Evolutionary conservation across 164 flowering plant genomes (phyloP), one percentile per base, ranked within the genome.

Genomic region (Echeveria elegans): DNA sequence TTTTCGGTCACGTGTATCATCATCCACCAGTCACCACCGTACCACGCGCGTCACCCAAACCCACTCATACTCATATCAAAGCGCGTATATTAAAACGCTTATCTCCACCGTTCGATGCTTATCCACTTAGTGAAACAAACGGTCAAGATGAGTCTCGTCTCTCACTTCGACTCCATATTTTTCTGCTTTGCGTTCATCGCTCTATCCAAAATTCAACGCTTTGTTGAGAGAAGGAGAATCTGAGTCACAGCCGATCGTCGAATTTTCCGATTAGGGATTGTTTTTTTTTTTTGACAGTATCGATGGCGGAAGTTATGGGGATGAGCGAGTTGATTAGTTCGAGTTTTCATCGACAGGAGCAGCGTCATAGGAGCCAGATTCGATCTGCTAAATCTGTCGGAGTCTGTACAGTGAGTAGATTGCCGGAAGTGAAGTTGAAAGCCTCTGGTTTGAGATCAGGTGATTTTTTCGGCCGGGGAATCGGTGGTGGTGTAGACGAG

Each of bases 221-320:
- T 50, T 34, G 3, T 7, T 3, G 47, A 10, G 53, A 47, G 21
- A 21, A 9, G 21, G 14, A 50, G 56, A 50, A 0, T 50, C 26
- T 50, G 26, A 21, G 28, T 12, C 56, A 10, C 1, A n/a, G n/a
- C n/a, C n/a, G n/a, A n/a, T n/a, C 56, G 56, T 50, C 11, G 56
- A 50, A 2, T 16, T 47, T 47, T 23, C 23, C 23, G 19, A 18
- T 47, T 19, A n/a, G 26, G 26, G 21, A 9, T 7, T n/a, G 3
- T 32, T 23, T 36, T n/a, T n/a, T n/a, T n/a, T n/a, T n/a, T n/a
- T n/a, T n/a, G n/a, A n/a, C n/a, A n/a, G n/a, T n/a, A n/a, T 24
- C 31, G 50, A 74, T 76, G 85, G 79, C 78, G 5, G 69, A 78
- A 24, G 61, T 76, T 23, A 66, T 80, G 71, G 64, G 69, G 72